These are phyloP conservation scores for Acanthamoeba triangularis DNA, from an alignment of 208 protist genomes.

Conservation along the genomic window DNA sequence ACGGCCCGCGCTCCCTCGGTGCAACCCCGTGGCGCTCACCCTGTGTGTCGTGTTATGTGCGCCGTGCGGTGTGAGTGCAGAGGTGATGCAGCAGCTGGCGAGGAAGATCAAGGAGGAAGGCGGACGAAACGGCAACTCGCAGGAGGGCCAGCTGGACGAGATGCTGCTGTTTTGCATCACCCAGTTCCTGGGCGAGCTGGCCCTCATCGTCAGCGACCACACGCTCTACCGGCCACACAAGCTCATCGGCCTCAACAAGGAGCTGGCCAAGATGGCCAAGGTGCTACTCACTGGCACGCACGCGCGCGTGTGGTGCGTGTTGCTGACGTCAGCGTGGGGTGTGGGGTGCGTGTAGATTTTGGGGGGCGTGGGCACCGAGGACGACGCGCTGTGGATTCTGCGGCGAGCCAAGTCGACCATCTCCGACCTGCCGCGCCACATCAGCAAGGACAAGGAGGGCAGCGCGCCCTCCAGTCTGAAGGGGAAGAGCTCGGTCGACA, in stretches of 20 bases:
- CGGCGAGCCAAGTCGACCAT: conserved; percentile 39
- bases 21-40: neutral
- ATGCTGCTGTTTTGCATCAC: conserved; percentile 54
- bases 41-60: neutral
- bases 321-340: neutral
- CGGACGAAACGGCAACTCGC: neutral
- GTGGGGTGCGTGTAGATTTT: neutral
- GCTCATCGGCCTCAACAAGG: conserved; percentile 22
- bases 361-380: neutral
- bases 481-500: neutral
- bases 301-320: neutral
- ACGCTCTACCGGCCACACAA: conserved; percentile 42
- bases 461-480: neutral
- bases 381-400: neutral
- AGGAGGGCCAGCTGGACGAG: conserved; percentile 46
- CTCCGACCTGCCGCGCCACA: conserved; percentile 28
- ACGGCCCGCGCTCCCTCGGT: neutral
- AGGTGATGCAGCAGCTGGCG: conserved; percentile 10
- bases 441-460: conserved; percentile 35
- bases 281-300: neutral
- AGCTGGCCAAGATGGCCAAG: conserved; percentile 9
- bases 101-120: conserved; percentile 46
- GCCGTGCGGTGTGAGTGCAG: neutral
- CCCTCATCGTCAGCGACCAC: conserved; percentile 28
- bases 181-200: conserved; percentile 27